Evolutionary conservation across 306 rosid genomes (phyloP), one percentile per base, ranked within the genome.

Genomic region (Dalbergia cultrata): DNA sequence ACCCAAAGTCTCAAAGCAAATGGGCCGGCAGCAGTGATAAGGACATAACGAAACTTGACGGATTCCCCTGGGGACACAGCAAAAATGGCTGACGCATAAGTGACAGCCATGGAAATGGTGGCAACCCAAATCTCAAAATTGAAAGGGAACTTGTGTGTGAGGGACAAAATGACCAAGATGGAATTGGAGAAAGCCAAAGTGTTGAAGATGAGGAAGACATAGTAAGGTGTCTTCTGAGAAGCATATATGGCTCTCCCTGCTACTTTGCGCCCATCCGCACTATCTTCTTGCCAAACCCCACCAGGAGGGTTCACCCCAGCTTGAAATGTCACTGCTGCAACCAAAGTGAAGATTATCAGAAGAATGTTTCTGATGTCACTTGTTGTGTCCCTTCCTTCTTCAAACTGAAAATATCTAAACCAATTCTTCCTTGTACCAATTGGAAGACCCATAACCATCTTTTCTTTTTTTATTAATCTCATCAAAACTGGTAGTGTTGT

Each of bases 241-340:
- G 72, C 77, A 8, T 73, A 69, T 11, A 83, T 85, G 9, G 82
- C 80, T 5, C 64, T 67, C 7, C 87, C 87, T 0, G 83, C 72
- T 1, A 26, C 31, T 26, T 6, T n/a, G 17, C 69, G 71, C 2
- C 67, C 65, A 4, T 33, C 31, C 31, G 31, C 31, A 26, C 31
- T 26, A 26, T 26, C 3, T 2, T 87, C 82, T 59, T 88, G 85
- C 91, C 91, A 85, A 41, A 88, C 82, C 1, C 90, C 88, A n/a
- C 89, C 89, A 2, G 84, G 89, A 35, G 84, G 89, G 8, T 74
- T 84, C 8, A 87, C 67, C 1, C 85, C 85, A 1, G 85, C 90
- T 74, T 87, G 86, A 74, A 82, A 84, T 14, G 89, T 80, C 34
- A 78, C 89, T 3, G 86, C 78, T 2, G 89, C 65, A 62, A 85